Base-by-base conservation (phyloP, 208 protist genomes). In the Angomonas deanei region DNA sequence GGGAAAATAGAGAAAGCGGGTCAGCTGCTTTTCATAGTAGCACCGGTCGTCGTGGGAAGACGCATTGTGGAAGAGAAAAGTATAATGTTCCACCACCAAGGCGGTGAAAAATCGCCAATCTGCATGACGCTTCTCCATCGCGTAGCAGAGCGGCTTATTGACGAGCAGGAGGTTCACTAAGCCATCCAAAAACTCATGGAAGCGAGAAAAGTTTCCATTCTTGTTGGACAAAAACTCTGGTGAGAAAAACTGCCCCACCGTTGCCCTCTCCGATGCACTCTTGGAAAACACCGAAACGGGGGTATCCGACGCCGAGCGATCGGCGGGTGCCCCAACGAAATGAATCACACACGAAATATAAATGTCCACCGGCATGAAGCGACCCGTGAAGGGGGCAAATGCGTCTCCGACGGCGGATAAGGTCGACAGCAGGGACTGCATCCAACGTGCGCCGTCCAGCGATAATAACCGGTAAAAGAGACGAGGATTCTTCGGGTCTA, bases 51-150 rank as follows among this genome's bases (percentile, higher is more conserved):
- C 57, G 1, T 61, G 61, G 13, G 71, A 72, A 19, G 82, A 72
- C 24, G 81, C 64, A 19, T 38, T 27, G 49, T 85, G 74, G 60
- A 86, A 89, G 56, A 70, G 64, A 39, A 79, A 88, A 10, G 83
- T 70, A 1, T 68, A 53, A 61, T 93, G 75, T 21, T 71, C 72
- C 56, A 74, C 60, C 50, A 61, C 56, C 60, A 81, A 66, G 30
- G 63, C 68, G 48, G 70, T 48, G 82, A 65, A 83, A 46, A 56
- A 30, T 19, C 61, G 67, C 49, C 64, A 71, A 8, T 32, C 28
- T 23, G 19, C 46, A 4, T 13, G 42, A 4, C 15, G 3, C 19
- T 50, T 10, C 42, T 19, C 17, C 15, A 50, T 10, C 19, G 42
- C 15, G 17, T 26, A 5, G 42, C 13, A 5, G 3, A 50, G 15